Base-by-base conservation (phyloP, 345 rosid genomes). In the Pistacia integerrima region DNA sequence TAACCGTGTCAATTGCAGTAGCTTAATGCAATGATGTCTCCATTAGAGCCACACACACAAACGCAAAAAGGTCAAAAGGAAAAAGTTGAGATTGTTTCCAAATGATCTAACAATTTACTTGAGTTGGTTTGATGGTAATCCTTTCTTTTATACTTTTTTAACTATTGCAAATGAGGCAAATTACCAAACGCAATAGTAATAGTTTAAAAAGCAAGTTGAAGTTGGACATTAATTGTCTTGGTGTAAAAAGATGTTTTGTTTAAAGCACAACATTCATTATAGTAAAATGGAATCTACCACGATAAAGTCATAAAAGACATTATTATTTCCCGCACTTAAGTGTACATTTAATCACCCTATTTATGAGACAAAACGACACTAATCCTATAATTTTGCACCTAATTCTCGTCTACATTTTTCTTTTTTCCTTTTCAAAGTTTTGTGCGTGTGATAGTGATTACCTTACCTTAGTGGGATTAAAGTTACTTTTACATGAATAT, bases 311-410 rank as follows among this genome's bases (percentile, higher is more conserved):
- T 3, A 52, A 63, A 62, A 62, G 68, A 3, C 54, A 62, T 72
- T 6, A 73, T 73, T 73, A 61, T 61, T n/a, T 25, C 9, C 13
- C 14, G 22, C n/a, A 36, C 6, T 17, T 46, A 48, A 73, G 22
- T 41, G 44, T 14, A 30, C 76, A 36, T 3, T 12, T 52, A 20
- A 52, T 17, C n/a, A 36, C 49, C 74, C 68, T 56, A 66, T 75
- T n/a, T n/a, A 28, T 7, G 7, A 73, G 85, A 80, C 84, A 85
- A 76, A 41, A 54, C 61, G 65, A 85, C 82, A 84, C 14, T 41
- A 57, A 57, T 5, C 12, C 63, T 64, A 56, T 36, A 55, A 65
- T 30, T 61, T 69, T 67, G 64, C 18, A 4, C 56, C 74, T 70
- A 73, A 76, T 69, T 80, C 56, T 65, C 69, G 28, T 10, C 64